Conservation (phyloP, 2,329 filamentous ascomycete genomes). For the Tolypocladium endophyticum region DNA sequence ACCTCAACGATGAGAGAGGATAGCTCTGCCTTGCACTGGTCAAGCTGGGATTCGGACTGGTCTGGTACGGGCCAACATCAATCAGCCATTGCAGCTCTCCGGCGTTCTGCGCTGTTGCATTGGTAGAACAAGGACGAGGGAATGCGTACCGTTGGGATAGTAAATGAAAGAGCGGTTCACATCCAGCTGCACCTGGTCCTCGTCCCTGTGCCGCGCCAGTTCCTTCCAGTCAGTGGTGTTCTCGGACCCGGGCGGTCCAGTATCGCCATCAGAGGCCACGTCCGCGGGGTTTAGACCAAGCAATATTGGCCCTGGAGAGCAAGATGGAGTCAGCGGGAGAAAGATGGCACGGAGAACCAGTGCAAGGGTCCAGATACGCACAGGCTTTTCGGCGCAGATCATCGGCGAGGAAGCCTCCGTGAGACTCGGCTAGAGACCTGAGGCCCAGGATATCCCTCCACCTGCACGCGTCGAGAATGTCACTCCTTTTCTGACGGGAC, state of each 20-base stretch:
- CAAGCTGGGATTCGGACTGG: conserved; percentile 57
- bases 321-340: conserved; percentile 4
- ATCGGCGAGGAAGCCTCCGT: conserved; percentile 59
- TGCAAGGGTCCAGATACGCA: conserved; percentile 36
- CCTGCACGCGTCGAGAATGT: conserved; percentile 46
- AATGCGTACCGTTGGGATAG: conserved; percentile 64
- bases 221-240: conserved; percentile 37
- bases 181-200: conserved; percentile 84
- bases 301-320: conserved; percentile 47
- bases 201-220: conserved; percentile 72
- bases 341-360: conserved; percentile 1
- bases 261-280: conserved; percentile 5
- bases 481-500: conserved; percentile 23
- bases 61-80: conserved; percentile 31
- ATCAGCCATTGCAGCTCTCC: neutral
- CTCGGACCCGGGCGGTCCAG: neutral
- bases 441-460: conserved; percentile 45
- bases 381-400: conserved; percentile 64
- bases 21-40: conserved; percentile 62
- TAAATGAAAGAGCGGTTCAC: conserved; percentile 96
- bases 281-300: conserved; percentile 28
- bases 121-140: neutral
- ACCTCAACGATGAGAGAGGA: conserved; percentile 71
- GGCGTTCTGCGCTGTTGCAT: neutral
- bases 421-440: conserved; percentile 46